Percentiles rank a stretch among this genome's conserved stretches.
phyloP scores from a whole-genome alignment of 495 filamentous ascomycete genomes.

The Ramalina intermedia region DNA sequence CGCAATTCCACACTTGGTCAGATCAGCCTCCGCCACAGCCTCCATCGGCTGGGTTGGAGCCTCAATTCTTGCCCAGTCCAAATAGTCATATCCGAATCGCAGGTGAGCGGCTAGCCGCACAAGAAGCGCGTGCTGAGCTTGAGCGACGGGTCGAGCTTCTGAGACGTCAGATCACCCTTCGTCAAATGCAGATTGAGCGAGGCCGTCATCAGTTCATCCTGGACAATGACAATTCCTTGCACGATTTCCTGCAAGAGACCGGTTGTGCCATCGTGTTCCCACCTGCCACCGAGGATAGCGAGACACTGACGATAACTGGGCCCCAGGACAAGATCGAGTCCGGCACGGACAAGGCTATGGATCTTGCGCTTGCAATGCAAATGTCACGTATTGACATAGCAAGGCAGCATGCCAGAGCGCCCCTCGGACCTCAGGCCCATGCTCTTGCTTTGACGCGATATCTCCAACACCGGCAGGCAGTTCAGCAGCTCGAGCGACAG shows the following conservation, averaged over 20 bases:
- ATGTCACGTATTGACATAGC: conserved; percentile 64
- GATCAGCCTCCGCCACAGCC: conserved; percentile 53
- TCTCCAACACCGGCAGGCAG: conserved; percentile 56
- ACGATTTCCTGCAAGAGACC: conserved; percentile 79
- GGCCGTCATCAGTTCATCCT: conserved; percentile 85
- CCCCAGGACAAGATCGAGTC: conserved; percentile 53
- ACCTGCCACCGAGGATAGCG: conserved; percentile 49
- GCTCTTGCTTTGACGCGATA: conserved; percentile 77
- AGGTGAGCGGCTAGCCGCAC: conserved; percentile 74
- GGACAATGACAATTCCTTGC: conserved; percentile 61
- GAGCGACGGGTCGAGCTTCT: conserved; percentile 62
- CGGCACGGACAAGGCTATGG: conserved; percentile 65
- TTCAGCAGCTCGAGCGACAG: conserved; percentile 60
- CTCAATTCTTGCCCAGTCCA: conserved; percentile 50
- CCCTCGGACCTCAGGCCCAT: conserved; percentile 54
- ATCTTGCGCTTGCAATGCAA: conserved; percentile 70
- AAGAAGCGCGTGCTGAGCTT: conserved; percentile 63
- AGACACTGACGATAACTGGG: conserved; percentile 72
- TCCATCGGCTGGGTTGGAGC: conserved; percentile 44
- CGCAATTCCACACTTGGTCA: conserved; percentile 62
- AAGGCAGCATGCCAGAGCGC: conserved; percentile 58
- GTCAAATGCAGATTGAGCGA: conserved; percentile 59
- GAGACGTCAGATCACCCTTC: conserved; percentile 49
- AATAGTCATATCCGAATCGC: conserved; percentile 65
- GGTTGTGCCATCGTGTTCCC: conserved; percentile 82